Base-by-base conservation (phyloP, 2,329 filamentous ascomycete genomes). In the Calonectria henricotiae region DNA sequence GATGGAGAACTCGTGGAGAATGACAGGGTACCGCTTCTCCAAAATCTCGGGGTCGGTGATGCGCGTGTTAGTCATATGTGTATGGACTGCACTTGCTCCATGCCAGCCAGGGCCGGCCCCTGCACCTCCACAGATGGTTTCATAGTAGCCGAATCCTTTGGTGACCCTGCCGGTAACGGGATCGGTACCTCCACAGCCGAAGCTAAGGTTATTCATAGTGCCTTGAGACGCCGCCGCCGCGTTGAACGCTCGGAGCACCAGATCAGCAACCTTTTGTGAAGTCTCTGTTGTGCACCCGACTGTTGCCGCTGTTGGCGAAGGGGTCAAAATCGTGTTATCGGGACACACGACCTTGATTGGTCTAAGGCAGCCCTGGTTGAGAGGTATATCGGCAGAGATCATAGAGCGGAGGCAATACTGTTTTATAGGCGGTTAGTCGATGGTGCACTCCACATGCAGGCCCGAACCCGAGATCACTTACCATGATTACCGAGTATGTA, bases 191-290 rank as follows among this genome's bases (percentile, higher is more conserved):
- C 90, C 91, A 76, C 93, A 93, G 64, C 93, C 93, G 76, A 95
- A 95, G 0, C 92, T 95, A 13, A 95, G 85, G 77, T 94, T 95
- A 81, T 95, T 95, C 79, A 90, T 92, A 77, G 93, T 92, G n/a
- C 93, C 93, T 75, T 95, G 93, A 0, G 87, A 90, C 2, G 93
- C 93, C 1, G 93, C 92, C 67, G 91, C 93, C 1, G 92, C 93
- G 62, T 88, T 86, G 85, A 95, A 95, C 1, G 92, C 92, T 74
- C 91, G 92, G 51, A 95, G 86, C 1, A 95, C 91, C 1, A 94
- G 92, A 76, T 95, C 93, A 6, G 80, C 77, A 2, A 82, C 75
- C n/a, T 79, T 80, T 68, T 82, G 81, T 2, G 80, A 82, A 0
- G 81, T 82, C 13, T 80, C 75, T 3, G 77, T 79, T 7, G 78